Evolutionary conservation across 2,329 filamentous ascomycete genomes (phyloP).

Genomic region (Ilyonectria robusta): DNA sequence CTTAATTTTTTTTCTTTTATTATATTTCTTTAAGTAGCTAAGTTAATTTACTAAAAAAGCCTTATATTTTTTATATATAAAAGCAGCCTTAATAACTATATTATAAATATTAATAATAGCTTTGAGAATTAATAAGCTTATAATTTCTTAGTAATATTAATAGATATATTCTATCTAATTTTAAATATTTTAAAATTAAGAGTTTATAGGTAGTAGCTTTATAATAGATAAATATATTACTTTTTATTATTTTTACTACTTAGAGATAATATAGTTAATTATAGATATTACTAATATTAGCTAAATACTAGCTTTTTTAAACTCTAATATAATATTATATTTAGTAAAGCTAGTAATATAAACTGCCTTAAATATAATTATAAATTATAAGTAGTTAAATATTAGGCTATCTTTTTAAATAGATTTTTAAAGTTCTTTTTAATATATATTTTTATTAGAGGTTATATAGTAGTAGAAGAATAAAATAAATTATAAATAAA

Average conservation of each 20-base stretch:
- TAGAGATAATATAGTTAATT: neutral
- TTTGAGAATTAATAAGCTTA: constrained; percentile 4
- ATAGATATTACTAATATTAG: neutral
- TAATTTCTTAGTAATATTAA: neutral
- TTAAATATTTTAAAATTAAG: too few species aligned
- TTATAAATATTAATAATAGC: neutral
- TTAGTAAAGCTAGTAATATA: too few species aligned
- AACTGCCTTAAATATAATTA: too few species aligned
- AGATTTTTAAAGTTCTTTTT: too few species aligned
- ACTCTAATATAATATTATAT: too few species aligned
- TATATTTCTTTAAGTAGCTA: constrained; percentile 1
- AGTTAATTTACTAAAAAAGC: neutral
- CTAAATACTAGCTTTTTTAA: too few species aligned
- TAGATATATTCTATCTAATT: too few species aligned
- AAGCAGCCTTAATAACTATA: neutral
- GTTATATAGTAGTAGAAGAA: too few species aligned
- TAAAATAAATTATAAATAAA: too few species aligned
- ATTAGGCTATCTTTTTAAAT: too few species aligned
- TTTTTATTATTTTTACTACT: neutral
- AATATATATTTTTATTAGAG: too few species aligned
- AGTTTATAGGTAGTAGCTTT: neutral
- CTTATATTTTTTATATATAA: neutral
- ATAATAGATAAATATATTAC: neutral
- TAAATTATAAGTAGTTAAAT: too few species aligned
- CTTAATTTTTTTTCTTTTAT: neutral